A percentile compares a stretch with the other conserved stretches of the same genome.
Evolutionary conservation across 495 filamentous ascomycete species (phyloP).

Genomic region (Xylaria longipes): DNA sequence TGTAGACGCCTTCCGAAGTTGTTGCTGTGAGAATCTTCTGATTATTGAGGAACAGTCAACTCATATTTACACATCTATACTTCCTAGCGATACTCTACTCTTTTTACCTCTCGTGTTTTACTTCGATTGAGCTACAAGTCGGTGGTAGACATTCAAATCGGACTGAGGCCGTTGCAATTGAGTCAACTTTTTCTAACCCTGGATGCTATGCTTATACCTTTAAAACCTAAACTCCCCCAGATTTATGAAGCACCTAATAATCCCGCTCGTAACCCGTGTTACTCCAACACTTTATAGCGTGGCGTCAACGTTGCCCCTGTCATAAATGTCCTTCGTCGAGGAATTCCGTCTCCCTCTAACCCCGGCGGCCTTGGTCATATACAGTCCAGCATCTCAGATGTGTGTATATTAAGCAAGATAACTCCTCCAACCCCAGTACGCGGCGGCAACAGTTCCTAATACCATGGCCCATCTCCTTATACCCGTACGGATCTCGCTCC

Average conservation of each 20-base stretch:
- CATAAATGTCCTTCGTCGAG: neutral
- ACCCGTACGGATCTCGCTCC: conserved; percentile 28
- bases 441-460: conserved; percentile 18
- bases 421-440: conserved; percentile 18
- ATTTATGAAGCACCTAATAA: neutral
- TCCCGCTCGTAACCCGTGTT: neutral
- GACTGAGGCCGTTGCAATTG: neutral
- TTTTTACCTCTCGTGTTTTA: neutral
- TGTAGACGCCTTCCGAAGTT: neutral
- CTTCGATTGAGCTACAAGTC: neutral
- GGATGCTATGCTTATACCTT: conserved; percentile 11
- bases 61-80: neutral
- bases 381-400: neutral
- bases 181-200: neutral
- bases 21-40: neutral
- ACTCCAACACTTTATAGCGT: neutral
- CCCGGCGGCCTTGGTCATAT: neutral
- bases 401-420: conserved; percentile 12
- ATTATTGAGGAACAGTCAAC: neutral
- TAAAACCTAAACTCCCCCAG: conserved; percentile 9
- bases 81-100: neutral
- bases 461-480: conserved; percentile 32
- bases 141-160: neutral
- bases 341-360: neutral
- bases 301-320: neutral